Evolutionary conservation across 108 stramenopile genomes (phyloP).

Genomic region (Thalassiosira profunda): DNA sequence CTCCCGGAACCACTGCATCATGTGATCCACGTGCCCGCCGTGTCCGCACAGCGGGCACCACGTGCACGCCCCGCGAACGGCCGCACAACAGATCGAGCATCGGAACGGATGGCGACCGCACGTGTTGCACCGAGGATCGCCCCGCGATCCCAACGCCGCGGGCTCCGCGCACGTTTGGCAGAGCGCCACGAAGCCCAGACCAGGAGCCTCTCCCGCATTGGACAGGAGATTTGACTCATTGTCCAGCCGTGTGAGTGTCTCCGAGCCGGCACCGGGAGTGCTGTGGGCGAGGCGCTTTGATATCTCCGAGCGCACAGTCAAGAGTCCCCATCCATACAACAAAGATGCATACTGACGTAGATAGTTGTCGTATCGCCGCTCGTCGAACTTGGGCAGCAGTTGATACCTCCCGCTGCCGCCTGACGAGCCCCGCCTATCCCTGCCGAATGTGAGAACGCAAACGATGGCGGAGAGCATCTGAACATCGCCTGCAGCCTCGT

Average conservation of each 20-base stretch:
- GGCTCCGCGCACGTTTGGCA: constrained; percentile 61
- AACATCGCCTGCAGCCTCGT: constrained; percentile 71
- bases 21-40: constrained; percentile 75
- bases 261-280: constrained; percentile 30
- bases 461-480: constrained; percentile 86
- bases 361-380: constrained; percentile 69
- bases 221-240: neutral
- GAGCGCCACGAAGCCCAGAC: constrained; percentile 48
- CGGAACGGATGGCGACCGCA: constrained; percentile 74
- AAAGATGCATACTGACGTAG: constrained; percentile 66
- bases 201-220: constrained; percentile 37
- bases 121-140: constrained; percentile 50
- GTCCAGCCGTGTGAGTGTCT: constrained; percentile 9
- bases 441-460: constrained; percentile 63
- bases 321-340: constrained; percentile 73
- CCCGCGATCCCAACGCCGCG: constrained; percentile 34
- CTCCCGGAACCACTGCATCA: constrained; percentile 71
- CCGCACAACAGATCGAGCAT: constrained; percentile 77
- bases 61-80: constrained; percentile 74
- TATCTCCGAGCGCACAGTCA: constrained; percentile 71
- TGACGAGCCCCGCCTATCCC: constrained; percentile 41
- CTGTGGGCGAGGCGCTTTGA: constrained; percentile 64
- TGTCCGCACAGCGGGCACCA: constrained; percentile 61
- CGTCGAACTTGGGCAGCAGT: constrained; percentile 54
- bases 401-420: constrained; percentile 13